phyloP scores from a whole-genome alignment of 768 basidiomycete genomes.

The Suillus fuscotomentosus region DNA sequence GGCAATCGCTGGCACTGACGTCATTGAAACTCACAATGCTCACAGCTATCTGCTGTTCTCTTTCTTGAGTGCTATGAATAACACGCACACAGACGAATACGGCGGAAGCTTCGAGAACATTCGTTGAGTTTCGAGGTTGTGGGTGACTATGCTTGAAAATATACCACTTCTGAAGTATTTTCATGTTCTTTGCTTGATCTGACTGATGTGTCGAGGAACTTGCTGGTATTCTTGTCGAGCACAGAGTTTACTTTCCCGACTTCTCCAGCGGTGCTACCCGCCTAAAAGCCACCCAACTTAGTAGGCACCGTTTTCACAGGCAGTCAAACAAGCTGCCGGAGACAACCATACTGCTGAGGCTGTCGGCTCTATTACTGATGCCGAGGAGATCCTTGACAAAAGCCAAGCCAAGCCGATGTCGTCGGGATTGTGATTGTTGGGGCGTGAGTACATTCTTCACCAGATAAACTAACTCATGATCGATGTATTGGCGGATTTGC shows the following conservation, averaged over 20 bases:
- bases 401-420: slow-evolving; percentile 27
- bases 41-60: slow-evolving; percentile 62
- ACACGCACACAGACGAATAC: slow-evolving; percentile 66
- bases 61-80: slow-evolving; percentile 76
- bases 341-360: slow-evolving; percentile 25
- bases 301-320: slow-evolving; percentile 57
- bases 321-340: slow-evolving; percentile 47
- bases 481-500: slow-evolving; percentile 34
- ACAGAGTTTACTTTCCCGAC: slow-evolving; percentile 71
- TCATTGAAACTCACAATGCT: slow-evolving; percentile 71
- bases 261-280: slow-evolving; percentile 64
- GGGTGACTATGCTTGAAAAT: slow-evolving; percentile 48
- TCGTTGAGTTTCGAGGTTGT: slow-evolving; percentile 60
- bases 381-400: slow-evolving; percentile 42
- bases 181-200: background rate
- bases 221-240: slow-evolving; percentile 27
- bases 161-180: slow-evolving; percentile 69
- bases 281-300: slow-evolving; percentile 37
- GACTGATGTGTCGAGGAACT: slow-evolving; percentile 52
- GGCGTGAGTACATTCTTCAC: too few relatives aligned
- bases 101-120: slow-evolving; percentile 74
- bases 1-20: slow-evolving; percentile 59
- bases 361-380: slow-evolving; percentile 31
- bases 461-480: too few relatives aligned
- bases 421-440: too few relatives aligned